phyloP scores from a whole-genome alignment of 1,139 yeast species.

The Sugiyamaella castrensis region DNA sequence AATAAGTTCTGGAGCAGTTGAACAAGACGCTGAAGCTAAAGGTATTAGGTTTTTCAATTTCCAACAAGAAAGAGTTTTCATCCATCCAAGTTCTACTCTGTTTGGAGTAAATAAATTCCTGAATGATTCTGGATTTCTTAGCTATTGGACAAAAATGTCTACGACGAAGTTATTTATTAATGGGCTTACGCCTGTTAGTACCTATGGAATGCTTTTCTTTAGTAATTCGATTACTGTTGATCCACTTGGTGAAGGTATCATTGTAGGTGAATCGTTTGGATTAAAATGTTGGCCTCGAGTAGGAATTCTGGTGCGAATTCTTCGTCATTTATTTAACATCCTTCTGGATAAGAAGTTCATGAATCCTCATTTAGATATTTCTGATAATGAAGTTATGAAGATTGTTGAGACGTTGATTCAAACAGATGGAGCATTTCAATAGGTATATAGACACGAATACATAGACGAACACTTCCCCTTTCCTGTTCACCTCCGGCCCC shows the following conservation, averaged over 20 bases:
- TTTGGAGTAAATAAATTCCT: constrained; percentile 45
- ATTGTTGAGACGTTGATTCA: constrained; percentile 21
- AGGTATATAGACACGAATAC: not conserved
- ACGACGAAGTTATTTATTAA: constrained; percentile 69
- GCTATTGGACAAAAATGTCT: constrained; percentile 40
- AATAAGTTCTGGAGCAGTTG: constrained; percentile 74
- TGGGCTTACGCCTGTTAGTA: constrained; percentile 75
- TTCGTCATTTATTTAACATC: constrained; percentile 63
- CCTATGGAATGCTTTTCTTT: constrained; percentile 68
- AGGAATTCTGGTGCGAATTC: constrained; percentile 74
- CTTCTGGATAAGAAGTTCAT: constrained; percentile 60
- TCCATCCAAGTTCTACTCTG: constrained; percentile 79
- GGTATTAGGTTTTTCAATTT: constrained; percentile 55
- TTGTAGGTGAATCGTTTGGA: constrained; percentile 75
- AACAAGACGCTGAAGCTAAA: constrained; percentile 77
- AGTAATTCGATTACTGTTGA: constrained; percentile 76
- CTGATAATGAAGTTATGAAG: constrained; percentile 28
- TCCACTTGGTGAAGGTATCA: constrained; percentile 44
- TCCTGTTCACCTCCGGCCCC: no score
- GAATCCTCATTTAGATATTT: constrained; percentile 37
- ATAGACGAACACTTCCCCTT: no score
- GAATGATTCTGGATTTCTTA: constrained; percentile 34
- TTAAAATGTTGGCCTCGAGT: constrained; percentile 91
- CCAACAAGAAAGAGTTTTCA: constrained; percentile 51
- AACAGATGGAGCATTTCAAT: constrained; percentile 14